Evolutionary conservation across 306 rosid genomes (phyloP).

Genomic region (Corylus americana): DNA sequence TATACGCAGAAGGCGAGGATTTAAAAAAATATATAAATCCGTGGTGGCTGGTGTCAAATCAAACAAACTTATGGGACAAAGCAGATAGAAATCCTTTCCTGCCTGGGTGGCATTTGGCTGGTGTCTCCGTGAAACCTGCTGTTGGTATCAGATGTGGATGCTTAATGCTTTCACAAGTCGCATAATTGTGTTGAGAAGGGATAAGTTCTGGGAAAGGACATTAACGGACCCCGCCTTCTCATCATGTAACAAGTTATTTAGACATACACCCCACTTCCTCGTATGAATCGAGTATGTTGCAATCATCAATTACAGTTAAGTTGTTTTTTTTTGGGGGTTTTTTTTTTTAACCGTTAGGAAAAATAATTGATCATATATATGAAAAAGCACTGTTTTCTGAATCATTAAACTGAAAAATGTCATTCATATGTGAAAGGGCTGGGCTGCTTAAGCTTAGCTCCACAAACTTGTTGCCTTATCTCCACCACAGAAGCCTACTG

Average conservation of each 20-base stretch:
- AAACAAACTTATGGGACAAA: background rate
- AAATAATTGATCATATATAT: too few species aligned
- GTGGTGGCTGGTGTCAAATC: background rate
- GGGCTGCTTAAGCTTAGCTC: background rate
- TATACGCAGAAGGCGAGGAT: too few species aligned
- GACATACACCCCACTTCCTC: constrained; percentile 30
- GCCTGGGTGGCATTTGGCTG: background rate
- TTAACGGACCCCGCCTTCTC: constrained; percentile 29
- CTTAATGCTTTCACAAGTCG: too few species aligned
- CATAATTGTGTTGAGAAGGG: too few species aligned
- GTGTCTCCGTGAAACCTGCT: background rate
- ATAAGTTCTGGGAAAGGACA: constrained; percentile 14
- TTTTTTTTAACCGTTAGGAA: background rate
- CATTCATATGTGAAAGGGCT: constrained; percentile 6
- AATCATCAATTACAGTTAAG: constrained; percentile 24
- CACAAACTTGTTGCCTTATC: constrained; percentile 24
- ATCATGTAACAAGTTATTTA: constrained; percentile 8
- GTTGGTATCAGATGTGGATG: background rate
- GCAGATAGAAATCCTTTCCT: background rate
- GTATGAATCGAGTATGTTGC: constrained; percentile 28
- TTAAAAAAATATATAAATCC: too few species aligned
- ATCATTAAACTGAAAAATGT: too few species aligned
- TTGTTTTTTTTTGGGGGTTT: background rate
- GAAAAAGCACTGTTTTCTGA: too few species aligned
- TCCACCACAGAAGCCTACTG: constrained; percentile 30